A percentile compares a stretch with the other conserved stretches of the same genome.
These are phyloP conservation scores for Nitzschia palea DNA, from an alignment of 108 stramenopile genomes.

Conservation along the genomic window DNA sequence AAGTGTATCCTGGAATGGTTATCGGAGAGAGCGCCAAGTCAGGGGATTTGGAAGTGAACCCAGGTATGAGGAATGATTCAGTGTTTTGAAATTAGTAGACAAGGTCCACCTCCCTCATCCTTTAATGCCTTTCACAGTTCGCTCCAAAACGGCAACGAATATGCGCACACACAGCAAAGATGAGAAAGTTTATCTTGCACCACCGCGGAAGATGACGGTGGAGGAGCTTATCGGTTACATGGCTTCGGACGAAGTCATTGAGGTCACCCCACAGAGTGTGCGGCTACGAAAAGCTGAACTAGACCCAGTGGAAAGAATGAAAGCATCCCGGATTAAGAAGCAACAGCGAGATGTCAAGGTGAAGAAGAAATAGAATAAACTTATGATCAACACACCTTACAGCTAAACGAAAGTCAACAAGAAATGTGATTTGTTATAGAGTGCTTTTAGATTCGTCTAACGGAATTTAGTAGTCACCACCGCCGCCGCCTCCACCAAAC, in stretches of 20 bases:
- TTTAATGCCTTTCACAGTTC: constrained; percentile 32
- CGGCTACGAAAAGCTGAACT: constrained; percentile 87
- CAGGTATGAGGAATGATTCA: constrained; percentile 6
- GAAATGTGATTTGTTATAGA: too few species aligned
- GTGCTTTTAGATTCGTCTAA: too few species aligned
- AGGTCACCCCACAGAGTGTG: constrained; percentile 90
- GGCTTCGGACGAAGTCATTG: constrained; percentile 93
- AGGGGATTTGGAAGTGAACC: constrained; percentile 51
- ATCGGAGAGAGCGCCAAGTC: constrained; percentile 88
- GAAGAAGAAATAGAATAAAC: background rate
- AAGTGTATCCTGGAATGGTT: constrained; percentile 95
- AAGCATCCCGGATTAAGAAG: constrained; percentile 57
- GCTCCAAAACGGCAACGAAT: constrained; percentile 90
- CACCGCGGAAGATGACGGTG: constrained; percentile 83
- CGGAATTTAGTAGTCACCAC: constrained; percentile 60
- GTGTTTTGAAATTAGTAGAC: too few species aligned
- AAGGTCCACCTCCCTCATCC: background rate
- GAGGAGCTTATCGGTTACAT: constrained; percentile 93
- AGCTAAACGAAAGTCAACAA: background rate
- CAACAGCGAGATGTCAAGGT: constrained; percentile 51
- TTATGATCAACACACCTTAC: background rate
- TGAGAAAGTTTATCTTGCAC: constrained; percentile 82
- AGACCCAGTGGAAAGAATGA: constrained; percentile 64
- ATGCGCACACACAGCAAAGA: constrained; percentile 93
- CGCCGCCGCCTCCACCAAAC: constrained; percentile 68